Evolutionary conservation across 23 red algal genomes (phyloP).

Genomic region (Gracilariopsis chorda): DNA sequence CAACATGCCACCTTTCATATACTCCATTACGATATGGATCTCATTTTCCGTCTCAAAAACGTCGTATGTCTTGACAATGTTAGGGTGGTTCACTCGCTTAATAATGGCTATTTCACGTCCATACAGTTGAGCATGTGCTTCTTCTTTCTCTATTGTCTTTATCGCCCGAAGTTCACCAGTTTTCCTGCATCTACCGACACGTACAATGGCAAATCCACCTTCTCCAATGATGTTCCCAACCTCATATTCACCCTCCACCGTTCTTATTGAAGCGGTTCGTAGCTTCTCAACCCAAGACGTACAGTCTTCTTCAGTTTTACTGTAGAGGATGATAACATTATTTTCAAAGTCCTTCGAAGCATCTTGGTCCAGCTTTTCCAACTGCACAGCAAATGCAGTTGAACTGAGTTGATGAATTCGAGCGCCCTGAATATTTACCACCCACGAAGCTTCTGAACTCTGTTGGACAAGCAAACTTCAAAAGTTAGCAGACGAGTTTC

Average conservation of each 20-base stretch:
- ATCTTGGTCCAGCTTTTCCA: conserved; percentile 26
- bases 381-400: conserved; percentile 32
- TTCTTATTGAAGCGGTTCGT: conserved; percentile 17
- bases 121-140: conserved; percentile 50
- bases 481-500: too few species aligned
- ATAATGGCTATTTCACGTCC: conserved; percentile 84
- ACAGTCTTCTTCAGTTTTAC: conserved; percentile 42
- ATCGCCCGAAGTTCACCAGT: conserved; percentile 39
- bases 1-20: conserved; percentile 84
- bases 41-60: conserved; percentile 78
- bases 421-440: conserved; percentile 57
- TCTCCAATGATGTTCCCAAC: conserved; percentile 57
- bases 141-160: conserved; percentile 71
- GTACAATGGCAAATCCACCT: conserved; percentile 65
- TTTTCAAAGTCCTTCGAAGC: conserved; percentile 54
- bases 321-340: conserved; percentile 42
- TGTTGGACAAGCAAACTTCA: neutral
- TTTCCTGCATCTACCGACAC: conserved; percentile 15
- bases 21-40: conserved; percentile 95
- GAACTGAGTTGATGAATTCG: neutral
- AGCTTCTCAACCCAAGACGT: conserved; percentile 44
- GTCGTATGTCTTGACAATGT: conserved; percentile 84
- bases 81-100: conserved; percentile 78
- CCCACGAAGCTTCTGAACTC: conserved; percentile 47
- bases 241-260: conserved; percentile 33